Percentiles rank a stretch among this genome's conserved stretches.
Evolutionary conservation across 2,329 filamentous ascomycete species (phyloP).

Genomic region (Cordyceps fumosorosea): DNA sequence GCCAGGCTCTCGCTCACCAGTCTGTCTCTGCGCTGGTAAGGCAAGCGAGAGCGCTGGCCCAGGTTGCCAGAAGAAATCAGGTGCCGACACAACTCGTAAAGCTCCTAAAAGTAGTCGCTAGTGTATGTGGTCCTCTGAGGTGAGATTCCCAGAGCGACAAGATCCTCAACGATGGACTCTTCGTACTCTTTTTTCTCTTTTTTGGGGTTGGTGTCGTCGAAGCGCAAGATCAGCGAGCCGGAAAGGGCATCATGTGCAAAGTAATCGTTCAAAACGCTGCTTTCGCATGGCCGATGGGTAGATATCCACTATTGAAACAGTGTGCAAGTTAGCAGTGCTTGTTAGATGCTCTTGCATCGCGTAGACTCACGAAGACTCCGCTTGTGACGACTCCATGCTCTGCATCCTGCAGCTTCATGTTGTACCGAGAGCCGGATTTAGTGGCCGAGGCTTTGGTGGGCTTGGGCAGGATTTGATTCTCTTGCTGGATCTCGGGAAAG

Average conservation of each 20-base stretch:
- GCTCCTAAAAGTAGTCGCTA: conserved; percentile 88
- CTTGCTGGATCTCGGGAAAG: too few species aligned
- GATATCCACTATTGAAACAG: conserved; percentile 51
- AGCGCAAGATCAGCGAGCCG: conserved; percentile 75
- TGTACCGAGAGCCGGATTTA: conserved; percentile 44
- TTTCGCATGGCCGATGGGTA: conserved; percentile 88
- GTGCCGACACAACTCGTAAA: conserved; percentile 75
- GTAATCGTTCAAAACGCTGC: conserved; percentile 82
- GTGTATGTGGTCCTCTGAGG: conserved; percentile 81
- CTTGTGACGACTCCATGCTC: conserved; percentile 77
- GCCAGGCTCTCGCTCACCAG: conserved; percentile 75
- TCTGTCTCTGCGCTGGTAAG: conserved; percentile 71
- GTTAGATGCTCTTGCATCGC: conserved; percentile 19
- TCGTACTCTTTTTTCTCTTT: conserved; percentile 92
- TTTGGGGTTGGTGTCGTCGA: conserved; percentile 88
- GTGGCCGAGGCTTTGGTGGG: too few species aligned
- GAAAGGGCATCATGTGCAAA: conserved; percentile 87
- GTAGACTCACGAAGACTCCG: conserved; percentile 64
- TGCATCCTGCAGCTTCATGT: conserved; percentile 70
- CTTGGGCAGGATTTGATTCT: too few species aligned
- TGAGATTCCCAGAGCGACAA: conserved; percentile 75
- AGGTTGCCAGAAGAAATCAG: conserved; percentile 83
- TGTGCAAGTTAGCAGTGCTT: neutral
- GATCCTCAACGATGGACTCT: conserved; percentile 80
- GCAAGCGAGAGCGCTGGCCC: conserved; percentile 73